Evolutionary conservation across 345 rosid genomes (phyloP), one percentile per base, ranked within the genome.

Genomic region (Arabidopsis arenosa): DNA sequence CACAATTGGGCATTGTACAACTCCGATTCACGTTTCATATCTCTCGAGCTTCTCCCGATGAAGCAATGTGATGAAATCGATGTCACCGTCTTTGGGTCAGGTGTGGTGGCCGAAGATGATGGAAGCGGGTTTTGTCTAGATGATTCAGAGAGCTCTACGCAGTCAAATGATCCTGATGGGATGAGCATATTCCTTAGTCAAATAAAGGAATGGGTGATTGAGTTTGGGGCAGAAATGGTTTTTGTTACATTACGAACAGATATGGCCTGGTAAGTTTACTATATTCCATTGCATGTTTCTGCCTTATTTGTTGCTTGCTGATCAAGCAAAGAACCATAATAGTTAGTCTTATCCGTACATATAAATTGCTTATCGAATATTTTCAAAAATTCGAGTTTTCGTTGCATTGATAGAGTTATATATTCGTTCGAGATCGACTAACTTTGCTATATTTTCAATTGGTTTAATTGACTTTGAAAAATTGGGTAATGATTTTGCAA

Each of bases 141-240:
- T 26, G 52, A 53, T 57, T 77, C 84, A 62, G 68, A 77, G 63
- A 68, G 74, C 41, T 66, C 45, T 58, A 77, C 83, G 7, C 86
- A 69, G 41, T 75, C 75, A 7, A 64, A 70, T 17, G 81, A 59
- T 64, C 74, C 58, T 68, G 80, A 67, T 63, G 86, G 97, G 62
- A 58, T 83, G 74, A 84, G 88, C 5, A 80, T 89, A 33, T 89
- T 63, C 72, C 78, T 93, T 72, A 87, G 91, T 75, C 84, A 88
- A 28, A 79, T 93, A 48, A 93, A 93, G 80, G 97, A 88, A 75
- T 91, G 98, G 97, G 83, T 79, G 93, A 88, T 91, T 53, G 98
- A 93, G 72, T 87, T 83, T 68, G 94, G 93, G 35, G n/a, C 79
- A 86, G 9, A 80, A 23, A 23, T 23, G 26, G 26, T 23, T 2